phyloP scores from a whole-genome alignment of 192 early-diverging fungal genomes.

The Linnemannia elongata region DNA sequence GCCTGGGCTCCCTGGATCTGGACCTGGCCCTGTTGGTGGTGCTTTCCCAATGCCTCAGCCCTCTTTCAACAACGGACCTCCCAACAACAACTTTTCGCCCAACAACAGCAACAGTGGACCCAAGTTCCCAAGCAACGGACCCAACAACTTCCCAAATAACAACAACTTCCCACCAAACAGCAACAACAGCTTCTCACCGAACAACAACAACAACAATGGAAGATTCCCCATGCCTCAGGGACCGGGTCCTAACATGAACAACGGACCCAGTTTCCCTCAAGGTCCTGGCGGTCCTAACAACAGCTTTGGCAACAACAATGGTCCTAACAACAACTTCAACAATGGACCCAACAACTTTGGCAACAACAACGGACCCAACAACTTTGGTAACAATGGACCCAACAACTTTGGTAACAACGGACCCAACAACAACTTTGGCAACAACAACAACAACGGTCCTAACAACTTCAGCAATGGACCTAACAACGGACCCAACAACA shows the following conservation, averaged over 20 bases:
- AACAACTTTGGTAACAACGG: conserved; percentile 26
- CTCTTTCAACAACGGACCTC: not conserved
- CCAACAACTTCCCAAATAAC: not conserved
- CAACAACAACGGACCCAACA: conserved; percentile 14
- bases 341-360: conserved; percentile 8
- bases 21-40: not conserved
- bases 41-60: conserved; percentile 31
- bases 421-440: conserved; percentile 15
- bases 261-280: conserved; percentile 16
- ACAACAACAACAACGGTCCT: conserved; percentile 26
- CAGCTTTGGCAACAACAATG: conserved; percentile 7
- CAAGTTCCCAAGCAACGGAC: not conserved
- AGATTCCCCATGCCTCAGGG: too few relatives aligned
- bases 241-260: conserved; percentile 18
- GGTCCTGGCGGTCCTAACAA: conserved; percentile 16
- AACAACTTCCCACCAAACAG: conserved; percentile 26
- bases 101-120: conserved; percentile 17
- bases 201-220: conserved; percentile 23
- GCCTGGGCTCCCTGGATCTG: conserved; percentile 16
- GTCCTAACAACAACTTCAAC: conserved; percentile 16
- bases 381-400: conserved; percentile 9
- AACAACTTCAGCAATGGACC: conserved; percentile 11
- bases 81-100: conserved; percentile 12
- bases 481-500: conserved; percentile 5
- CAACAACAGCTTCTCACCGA: conserved; percentile 5